Conservation (phyloP, 331 rosid species). For the Phaseolus coccineus region DNA sequence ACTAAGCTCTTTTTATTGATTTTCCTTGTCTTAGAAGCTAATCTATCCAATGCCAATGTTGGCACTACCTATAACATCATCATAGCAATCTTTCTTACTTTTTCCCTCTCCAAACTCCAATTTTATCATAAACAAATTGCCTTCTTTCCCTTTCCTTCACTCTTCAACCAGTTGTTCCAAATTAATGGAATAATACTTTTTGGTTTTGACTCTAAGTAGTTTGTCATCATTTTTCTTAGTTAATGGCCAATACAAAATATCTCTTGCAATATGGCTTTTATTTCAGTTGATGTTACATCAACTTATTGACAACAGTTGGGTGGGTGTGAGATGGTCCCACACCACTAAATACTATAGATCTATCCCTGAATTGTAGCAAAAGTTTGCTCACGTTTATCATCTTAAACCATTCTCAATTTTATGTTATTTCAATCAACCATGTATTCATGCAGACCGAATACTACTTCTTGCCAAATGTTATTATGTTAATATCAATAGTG, state of each 20-base stretch:
- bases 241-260: slow-evolving; percentile 33
- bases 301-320: slow-evolving; percentile 48
- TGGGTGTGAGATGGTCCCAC: slow-evolving; percentile 43
- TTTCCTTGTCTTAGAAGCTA: slow-evolving; percentile 82
- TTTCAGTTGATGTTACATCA: slow-evolving; percentile 1
- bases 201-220: not conserved
- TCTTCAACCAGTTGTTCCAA: slow-evolving; percentile 16
- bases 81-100: slow-evolving; percentile 26
- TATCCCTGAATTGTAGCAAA: slow-evolving; percentile 11
- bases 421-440: not conserved
- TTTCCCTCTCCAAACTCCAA: slow-evolving; percentile 33
- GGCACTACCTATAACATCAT: slow-evolving; percentile 49
- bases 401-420: not conserved
- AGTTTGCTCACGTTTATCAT: not conserved
- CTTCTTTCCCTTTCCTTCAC: slow-evolving; percentile 47
- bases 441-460: no score
- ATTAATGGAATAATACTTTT: slow-evolving; percentile 18
- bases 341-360: slow-evolving; percentile 38
- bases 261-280: slow-evolving; percentile 30
- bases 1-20: slow-evolving; percentile 49
- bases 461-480: no score
- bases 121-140: slow-evolving; percentile 27
- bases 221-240: slow-evolving; percentile 26
- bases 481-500: no score
- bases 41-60: slow-evolving; percentile 35